Evolutionary conservation across 139 green algal species (phyloP).

Genomic region (Desmodesmus armatus): DNA sequence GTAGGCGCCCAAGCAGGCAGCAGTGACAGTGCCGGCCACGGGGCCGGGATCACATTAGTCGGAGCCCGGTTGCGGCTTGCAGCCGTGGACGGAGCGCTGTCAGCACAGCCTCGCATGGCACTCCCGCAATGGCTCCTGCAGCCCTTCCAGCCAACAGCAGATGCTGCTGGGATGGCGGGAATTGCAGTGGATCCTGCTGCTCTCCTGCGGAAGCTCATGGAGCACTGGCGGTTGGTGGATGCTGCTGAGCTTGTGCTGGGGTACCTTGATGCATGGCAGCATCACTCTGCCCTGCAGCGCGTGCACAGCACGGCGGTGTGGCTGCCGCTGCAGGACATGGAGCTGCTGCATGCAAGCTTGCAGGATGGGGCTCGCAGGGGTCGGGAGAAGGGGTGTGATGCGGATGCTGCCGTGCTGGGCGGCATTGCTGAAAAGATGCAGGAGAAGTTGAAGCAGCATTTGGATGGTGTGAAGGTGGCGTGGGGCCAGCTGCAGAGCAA

Average conservation of each 20-base stretch:
- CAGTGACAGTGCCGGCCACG: not conserved
- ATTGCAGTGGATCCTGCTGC: constrained; percentile 15
- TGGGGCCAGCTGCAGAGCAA: too few relatives aligned
- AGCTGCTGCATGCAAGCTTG: constrained; percentile 32
- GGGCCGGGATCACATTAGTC: not conserved
- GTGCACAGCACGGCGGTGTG: constrained; percentile 1
- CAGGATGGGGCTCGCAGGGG: not conserved
- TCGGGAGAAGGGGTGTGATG: not conserved
- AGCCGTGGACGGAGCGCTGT: constrained; percentile 30
- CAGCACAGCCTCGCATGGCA: not conserved
- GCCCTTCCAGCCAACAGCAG: not conserved
- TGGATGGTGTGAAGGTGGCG: too few relatives aligned
- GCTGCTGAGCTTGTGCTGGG: constrained; percentile 11
- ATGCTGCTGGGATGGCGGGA: constrained; percentile 24
- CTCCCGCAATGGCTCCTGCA: constrained; percentile 40
- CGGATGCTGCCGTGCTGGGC: not conserved
- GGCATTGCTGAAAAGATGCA: not conserved
- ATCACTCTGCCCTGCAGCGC: constrained; percentile 14
- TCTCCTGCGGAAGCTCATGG: constrained; percentile 25
- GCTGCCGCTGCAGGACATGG: constrained; percentile 27
- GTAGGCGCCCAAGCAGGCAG: not conserved
- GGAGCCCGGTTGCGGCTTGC: constrained; percentile 32
- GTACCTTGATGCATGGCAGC: constrained; percentile 35
- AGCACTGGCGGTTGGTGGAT: constrained; percentile 33
- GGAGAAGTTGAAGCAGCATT: too few relatives aligned